Conservation (phyloP, 2,329 filamentous ascomycete genomes). For the Sclerotinia spermophila region DNA sequence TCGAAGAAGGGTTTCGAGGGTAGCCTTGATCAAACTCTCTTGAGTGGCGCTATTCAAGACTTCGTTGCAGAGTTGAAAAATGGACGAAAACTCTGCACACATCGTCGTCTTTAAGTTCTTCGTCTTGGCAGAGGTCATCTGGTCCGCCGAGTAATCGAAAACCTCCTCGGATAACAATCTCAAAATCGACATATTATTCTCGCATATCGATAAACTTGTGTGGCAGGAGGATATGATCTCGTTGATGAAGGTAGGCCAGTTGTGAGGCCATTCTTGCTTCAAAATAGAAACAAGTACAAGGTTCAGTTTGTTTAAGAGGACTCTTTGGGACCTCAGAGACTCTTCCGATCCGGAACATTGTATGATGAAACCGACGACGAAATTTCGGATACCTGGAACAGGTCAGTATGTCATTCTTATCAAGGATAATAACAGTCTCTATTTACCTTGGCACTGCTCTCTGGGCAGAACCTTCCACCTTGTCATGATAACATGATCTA, state of each 20-base stretch:
- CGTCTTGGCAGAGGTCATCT: constrained; percentile 98
- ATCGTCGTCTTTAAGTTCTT: constrained; percentile 96
- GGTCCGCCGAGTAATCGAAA: constrained; percentile 97
- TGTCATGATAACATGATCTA: constrained; percentile 98
- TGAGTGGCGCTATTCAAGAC: constrained; percentile 88
- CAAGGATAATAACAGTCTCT: background rate
- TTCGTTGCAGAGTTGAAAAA: constrained; percentile 96
- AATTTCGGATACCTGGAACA: constrained; percentile 85
- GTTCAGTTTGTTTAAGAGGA: constrained; percentile 96
- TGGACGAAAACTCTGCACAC: constrained; percentile 97
- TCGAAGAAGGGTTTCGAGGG: constrained; percentile 87
- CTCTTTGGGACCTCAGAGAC: constrained; percentile 75
- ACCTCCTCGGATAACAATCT: constrained; percentile 95
- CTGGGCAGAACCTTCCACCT: constrained; percentile 97
- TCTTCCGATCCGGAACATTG: constrained; percentile 89
- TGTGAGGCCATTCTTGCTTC: constrained; percentile 99
- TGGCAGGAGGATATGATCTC: constrained; percentile 97
- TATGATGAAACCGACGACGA: constrained; percentile 98
- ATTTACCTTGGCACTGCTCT: constrained; percentile 84
- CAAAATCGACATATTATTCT: constrained; percentile 99
- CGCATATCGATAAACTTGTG: constrained; percentile 92
- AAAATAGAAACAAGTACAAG: constrained; percentile 94
- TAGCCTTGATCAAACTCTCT: constrained; percentile 88
- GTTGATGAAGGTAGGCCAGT: constrained; percentile 99
- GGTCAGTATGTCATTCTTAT: constrained; percentile 26